Percentiles rank a stretch among this genome's conserved stretches.
Conservation (phyloP, 2,329 filamentous ascomycete species). For the Colletotrichum endophyticum region DNA sequence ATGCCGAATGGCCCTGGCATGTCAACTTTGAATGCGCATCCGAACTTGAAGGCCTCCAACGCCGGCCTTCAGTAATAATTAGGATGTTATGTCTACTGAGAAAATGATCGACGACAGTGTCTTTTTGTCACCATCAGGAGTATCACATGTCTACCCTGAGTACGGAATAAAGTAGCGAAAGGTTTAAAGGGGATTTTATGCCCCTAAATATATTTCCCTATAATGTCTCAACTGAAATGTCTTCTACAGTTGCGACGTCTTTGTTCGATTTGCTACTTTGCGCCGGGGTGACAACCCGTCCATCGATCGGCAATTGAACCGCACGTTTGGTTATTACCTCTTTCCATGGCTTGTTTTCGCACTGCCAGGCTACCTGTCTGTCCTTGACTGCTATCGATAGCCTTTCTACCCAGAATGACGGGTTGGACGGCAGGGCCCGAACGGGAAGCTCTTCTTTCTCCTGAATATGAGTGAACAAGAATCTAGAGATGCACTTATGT, state of each 20-base stretch:
- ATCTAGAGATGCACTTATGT: neutral
- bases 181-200: fast-evolving
- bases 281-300: neutral
- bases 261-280: neutral
- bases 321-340: neutral
- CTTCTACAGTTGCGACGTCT: neutral
- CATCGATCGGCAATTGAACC: neutral
- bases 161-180: fast-evolving
- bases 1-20: neutral
- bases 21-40: neutral
- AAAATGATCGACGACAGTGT: neutral
- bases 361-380: neutral
- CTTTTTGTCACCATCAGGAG: neutral
- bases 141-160: neutral
- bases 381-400: neutral
- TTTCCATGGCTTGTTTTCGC: fast-evolving
- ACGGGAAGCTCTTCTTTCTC: neutral
- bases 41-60: neutral
- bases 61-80: neutral
- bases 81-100: neutral
- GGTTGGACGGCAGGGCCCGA: fast-evolving
- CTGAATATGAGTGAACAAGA: neutral
- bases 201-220: neutral
- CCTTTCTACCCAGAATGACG: fast-evolving
- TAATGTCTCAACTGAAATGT: neutral